phyloP scores from a whole-genome alignment of 2,329 filamentous ascomycete species.

The Penicillium thymicola region DNA sequence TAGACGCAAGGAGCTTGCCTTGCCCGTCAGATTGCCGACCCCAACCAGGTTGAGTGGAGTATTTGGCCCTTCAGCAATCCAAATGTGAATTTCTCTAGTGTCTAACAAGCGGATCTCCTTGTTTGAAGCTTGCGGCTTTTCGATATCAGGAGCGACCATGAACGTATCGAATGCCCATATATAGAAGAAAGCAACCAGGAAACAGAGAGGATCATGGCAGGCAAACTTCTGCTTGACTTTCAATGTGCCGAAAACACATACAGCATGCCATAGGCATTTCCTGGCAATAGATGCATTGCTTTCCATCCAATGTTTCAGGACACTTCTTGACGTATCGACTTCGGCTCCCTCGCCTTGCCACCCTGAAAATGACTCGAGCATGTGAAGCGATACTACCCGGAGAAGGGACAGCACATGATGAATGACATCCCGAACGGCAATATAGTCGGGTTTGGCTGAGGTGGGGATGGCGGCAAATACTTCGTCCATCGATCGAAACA shows the following conservation, averaged over 20 bases:
- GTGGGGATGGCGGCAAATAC: background rate
- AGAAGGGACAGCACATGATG: background rate
- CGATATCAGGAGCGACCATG: background rate
- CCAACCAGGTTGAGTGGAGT: background rate
- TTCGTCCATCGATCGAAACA: background rate
- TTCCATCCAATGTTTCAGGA: background rate
- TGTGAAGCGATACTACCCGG: background rate
- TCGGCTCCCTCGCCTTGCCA: background rate
- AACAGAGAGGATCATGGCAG: constrained; percentile 1
- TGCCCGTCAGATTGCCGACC: background rate
- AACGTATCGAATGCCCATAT: constrained; percentile 1
- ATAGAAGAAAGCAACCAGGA: background rate
- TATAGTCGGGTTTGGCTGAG: background rate
- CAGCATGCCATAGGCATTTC: constrained; percentile 2
- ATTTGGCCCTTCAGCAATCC: background rate
- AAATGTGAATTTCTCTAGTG: background rate
- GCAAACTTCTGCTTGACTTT: background rate
- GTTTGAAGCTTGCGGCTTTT: background rate
- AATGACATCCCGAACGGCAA: background rate
- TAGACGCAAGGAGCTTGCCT: background rate
- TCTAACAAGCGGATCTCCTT: background rate
- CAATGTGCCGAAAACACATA: background rate
- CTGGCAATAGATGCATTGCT: background rate
- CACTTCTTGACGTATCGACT: background rate
- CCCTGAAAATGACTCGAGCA: background rate